Evolutionary conservation across 352 stramenopile genomes (phyloP), one percentile per base, ranked within the genome.

Genomic region (Bremia lactucae): DNA sequence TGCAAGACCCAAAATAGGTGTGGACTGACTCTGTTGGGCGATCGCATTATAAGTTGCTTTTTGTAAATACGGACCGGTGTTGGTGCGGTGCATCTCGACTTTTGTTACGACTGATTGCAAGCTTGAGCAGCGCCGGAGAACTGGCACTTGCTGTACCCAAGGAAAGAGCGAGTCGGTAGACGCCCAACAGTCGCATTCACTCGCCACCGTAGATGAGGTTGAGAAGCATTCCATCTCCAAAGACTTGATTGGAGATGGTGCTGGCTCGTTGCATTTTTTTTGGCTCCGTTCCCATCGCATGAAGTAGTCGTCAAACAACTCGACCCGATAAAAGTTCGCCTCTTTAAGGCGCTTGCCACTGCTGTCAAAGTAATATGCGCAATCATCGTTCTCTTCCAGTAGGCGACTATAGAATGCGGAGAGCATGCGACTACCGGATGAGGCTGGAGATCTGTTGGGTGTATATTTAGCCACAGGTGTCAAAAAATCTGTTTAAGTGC

Each of bases 321-420:
- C 60, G 13, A 87, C 22, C 19, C 55, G 45, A 15, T 73, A 51
- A 18, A 84, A 34, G 45, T 82, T 80, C 11, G 56, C 26, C 7
- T 70, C 73, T 58, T 74, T 69, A 9, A 83, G 34, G 20, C 55
- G 68, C 21, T 77, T 64, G n/a, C 72, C 73, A 7, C 64, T 42
- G 10, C 41, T 40, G 54, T 87, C 65, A 20, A 82, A 46, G 42
- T 78, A 84, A 49, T 62, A 84, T 19, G 70, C 66, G 46, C 64
- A 80, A 52, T 81, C 70, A 41, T 83, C 72, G 18, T 66, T 68
- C 38, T 88, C 76, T 14, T 60, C 53, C 14, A 91, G 58, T 39
- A 87, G 60, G 39, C 76, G 72, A 49, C 79, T 86, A 61, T 87
- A 91, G 47, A 86, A 83, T 21, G 79, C 64, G 16, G 76, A 87